phyloP scores from a whole-genome alignment of 352 stramenopile genomes.

The Paralagenidium karlingii region DNA sequence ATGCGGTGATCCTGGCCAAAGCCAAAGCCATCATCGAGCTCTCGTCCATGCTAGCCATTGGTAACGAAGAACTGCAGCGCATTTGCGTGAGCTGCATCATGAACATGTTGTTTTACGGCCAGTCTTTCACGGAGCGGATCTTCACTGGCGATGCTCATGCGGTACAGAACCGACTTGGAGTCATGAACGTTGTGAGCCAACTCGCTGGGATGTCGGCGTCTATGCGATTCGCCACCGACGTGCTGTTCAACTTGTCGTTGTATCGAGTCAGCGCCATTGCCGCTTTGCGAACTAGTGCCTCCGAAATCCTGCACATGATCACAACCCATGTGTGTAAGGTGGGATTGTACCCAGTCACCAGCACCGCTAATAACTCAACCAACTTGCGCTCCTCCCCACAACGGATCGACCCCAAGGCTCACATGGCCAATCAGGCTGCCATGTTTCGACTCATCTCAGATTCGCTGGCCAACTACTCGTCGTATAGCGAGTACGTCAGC shows the following conservation, averaged over 20 bases:
- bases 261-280: slow-evolving; percentile 36
- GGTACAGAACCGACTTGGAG: slow-evolving; percentile 44
- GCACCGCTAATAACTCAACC: slow-evolving; percentile 4
- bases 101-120: slow-evolving; percentile 56
- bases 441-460: slow-evolving; percentile 28
- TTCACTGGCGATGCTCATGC: slow-evolving; percentile 62
- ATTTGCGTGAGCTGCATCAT: slow-evolving; percentile 48
- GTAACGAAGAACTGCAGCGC: slow-evolving; percentile 35
- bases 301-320: slow-evolving; percentile 39
- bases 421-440: slow-evolving; percentile 1
- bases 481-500: slow-evolving; percentile 42
- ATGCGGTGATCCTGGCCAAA: slow-evolving; percentile 24
- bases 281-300: slow-evolving; percentile 36
- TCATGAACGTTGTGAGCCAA: slow-evolving; percentile 53
- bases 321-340: slow-evolving; percentile 30
- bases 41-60: slow-evolving; percentile 47
- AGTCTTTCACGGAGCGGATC: slow-evolving; percentile 51
- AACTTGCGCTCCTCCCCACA: too few relatives aligned
- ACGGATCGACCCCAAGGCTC: not conserved
- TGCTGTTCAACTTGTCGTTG: slow-evolving; percentile 61
- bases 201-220: slow-evolving; percentile 15
- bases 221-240: slow-evolving; percentile 45
- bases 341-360: slow-evolving; percentile 9
- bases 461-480: slow-evolving; percentile 56
- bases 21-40: slow-evolving; percentile 42